Base-by-base conservation (phyloP, 1,284 basidiomycete species). In the Ceratobasidium theobromae region DNA sequence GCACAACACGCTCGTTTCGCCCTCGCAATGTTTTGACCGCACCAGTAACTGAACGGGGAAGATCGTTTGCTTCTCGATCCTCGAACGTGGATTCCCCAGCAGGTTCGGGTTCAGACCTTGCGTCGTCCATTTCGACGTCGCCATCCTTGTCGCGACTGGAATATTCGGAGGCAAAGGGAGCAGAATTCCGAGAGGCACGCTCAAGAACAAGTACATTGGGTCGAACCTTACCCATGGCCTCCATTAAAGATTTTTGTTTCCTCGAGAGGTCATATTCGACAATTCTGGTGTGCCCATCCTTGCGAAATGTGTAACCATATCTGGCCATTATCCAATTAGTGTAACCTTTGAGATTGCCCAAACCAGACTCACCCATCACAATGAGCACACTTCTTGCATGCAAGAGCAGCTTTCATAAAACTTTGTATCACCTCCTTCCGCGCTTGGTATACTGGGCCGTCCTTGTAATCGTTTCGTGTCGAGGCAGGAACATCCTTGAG, bases 281-380 rank as follows among this genome's bases (percentile, higher is more conserved):
- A 70, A 99, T 85, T 78, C 98, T 98, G 67, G 93, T 91, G 74
- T 92, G 84, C 1, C 93, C 94, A 75, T 99, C 97, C 76, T 95
- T 98, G 67, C 95, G 88, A 77, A 93, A 92, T 0, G 91, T 91
- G 74, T 93, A 93, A 1, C 83, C 87, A 72, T 84, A 79, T n/a
- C 94, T 96, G 71, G 0, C 40, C 30, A 35, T n/a, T 60, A 49
- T 30, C 54, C 27, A 21, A 67, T 32, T 64, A 23, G 18, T 30
- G 43, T 18, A 30, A 32, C n/a, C n/a, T n/a, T n/a, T n/a, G n/a
- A n/a, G n/a, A 21, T 2, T 28, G 4, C n/a, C 23, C 12, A 68
- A 60, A 68, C 52, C 27, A 2, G 35, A 86, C 92, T 80, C 76
- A 95, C 89, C 89, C 93, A 67, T 80, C 80, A 78, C 96, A 99